Evolutionary conservation across 2,329 filamentous ascomycete genomes (phyloP), one percentile per base, ranked within the genome.

Genomic region (Trichoderma endophyticum): DNA sequence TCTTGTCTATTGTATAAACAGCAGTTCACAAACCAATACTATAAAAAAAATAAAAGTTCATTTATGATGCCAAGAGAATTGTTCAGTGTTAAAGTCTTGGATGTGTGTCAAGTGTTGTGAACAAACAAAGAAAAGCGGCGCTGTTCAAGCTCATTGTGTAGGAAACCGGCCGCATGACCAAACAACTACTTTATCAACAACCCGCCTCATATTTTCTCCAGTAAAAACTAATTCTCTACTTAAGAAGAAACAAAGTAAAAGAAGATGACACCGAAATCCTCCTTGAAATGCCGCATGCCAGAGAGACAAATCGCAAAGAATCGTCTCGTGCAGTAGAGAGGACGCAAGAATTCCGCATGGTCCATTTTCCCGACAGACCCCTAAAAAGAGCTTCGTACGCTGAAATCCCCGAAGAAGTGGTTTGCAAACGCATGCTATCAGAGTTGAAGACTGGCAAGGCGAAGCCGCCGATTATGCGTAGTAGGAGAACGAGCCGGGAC

Each of bases 341-440:
- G 26, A 3, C 2, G 12, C 21, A 34, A 12, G 28, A 67, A 14
- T 75, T 77, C 62, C 70, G 70, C 59, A 77, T 77, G 61, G 67
- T 73, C 57, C 76, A 77, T 67, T 73, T 72, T 39, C 77, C 77
- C 7, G 77, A 78, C 59, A 73, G 76, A 4, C 77, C 76, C 14
- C 66, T 64, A 15, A 73, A 72, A 60, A 71, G 71, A 64, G 73
- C 75, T 32, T 73, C 72, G 28, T 66, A 74, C 54, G 74, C 71
- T 28, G 75, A 77, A 8, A 76, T 77, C 28, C 75, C 77, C 21
- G 74, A 39, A n/a, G 76, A 78, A 32, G 74, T 74, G 15, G 75
- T 78, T 61, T 77, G 75, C 64, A 74, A 68, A 11, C 7, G 39
- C 4, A 71, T 62, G 8, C 26, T 71, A 11, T 6, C 6, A 8